A percentile compares a stretch with the other conserved stretches of the same genome.
phyloP scores from a whole-genome alignment of 108 stramenopile species.

The Cyclotella choctawhatcheeana region DNA sequence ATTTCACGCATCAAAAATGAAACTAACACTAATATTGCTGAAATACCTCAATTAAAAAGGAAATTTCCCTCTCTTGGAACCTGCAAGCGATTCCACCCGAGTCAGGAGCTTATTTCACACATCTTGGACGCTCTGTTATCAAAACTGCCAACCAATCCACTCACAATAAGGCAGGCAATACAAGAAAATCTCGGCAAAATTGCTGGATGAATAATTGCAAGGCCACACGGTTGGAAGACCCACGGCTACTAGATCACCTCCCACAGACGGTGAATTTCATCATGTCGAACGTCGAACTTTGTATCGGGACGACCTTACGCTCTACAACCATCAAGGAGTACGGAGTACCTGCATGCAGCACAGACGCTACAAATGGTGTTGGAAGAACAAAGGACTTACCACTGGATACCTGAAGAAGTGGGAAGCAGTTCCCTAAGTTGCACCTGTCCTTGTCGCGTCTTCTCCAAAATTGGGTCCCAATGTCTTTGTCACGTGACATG shows the following conservation, averaged over 20 bases:
- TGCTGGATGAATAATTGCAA: slow-evolving; percentile 12
- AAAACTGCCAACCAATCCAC: slow-evolving; percentile 7
- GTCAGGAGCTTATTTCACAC: not conserved
- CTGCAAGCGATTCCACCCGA: slow-evolving; percentile 21
- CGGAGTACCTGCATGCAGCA: too few species aligned
- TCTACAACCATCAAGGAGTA: too few species aligned
- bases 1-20: slow-evolving; percentile 15
- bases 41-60: not conserved
- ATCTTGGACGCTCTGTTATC: slow-evolving; percentile 20
- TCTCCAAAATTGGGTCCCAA: too few species aligned
- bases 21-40: not conserved
- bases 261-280: slow-evolving; percentile 7
- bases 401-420: not conserved
- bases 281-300: slow-evolving; percentile 3
- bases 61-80: not conserved
- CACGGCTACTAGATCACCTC: not conserved
- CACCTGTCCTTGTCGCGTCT: too few species aligned
- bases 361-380: too few species aligned
- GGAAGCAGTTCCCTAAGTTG: too few species aligned
- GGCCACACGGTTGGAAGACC: not conserved
- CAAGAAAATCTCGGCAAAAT: slow-evolving; percentile 4
- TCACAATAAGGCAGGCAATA: slow-evolving; percentile 1
- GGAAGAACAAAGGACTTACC: too few species aligned
- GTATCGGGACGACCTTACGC: too few species aligned
- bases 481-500: too few species aligned